Conservation (phyloP, 306 rosid species). For the Alnus glutinosa region DNA sequence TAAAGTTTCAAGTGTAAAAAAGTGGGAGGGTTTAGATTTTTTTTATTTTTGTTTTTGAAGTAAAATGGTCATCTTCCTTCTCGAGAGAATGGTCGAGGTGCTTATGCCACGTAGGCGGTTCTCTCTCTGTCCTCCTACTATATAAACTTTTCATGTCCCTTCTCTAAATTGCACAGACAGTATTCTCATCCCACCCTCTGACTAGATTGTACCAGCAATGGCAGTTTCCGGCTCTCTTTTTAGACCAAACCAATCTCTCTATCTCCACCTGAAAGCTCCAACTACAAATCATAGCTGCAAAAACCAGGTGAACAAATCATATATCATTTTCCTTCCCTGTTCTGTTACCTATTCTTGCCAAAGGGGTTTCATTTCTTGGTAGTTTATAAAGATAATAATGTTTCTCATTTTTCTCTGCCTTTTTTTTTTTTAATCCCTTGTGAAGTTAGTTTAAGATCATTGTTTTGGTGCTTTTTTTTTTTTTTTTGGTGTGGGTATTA, state of each 20-base stretch:
- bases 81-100: not conserved
- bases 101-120: constrained; percentile 9
- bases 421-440: not conserved
- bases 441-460: not conserved
- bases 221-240: constrained; percentile 44
- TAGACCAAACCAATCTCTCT: constrained; percentile 40
- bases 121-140: constrained; percentile 6
- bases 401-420: not conserved
- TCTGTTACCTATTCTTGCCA: no score
- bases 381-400: no score
- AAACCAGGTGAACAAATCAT: constrained; percentile 48
- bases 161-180: not conserved
- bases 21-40: no score
- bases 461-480: not conserved
- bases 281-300: constrained; percentile 33
- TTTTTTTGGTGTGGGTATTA: not conserved
- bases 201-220: constrained; percentile 40
- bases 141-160: constrained; percentile 30
- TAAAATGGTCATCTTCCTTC: not conserved
- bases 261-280: constrained; percentile 30
- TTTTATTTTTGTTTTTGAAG: no score
- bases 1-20: no score
- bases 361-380: no score
- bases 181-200: constrained; percentile 9
- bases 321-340: not conserved